Conservation (phyloP, 2,329 filamentous ascomycete genomes). For the Aureobasidium zeae region DNA sequence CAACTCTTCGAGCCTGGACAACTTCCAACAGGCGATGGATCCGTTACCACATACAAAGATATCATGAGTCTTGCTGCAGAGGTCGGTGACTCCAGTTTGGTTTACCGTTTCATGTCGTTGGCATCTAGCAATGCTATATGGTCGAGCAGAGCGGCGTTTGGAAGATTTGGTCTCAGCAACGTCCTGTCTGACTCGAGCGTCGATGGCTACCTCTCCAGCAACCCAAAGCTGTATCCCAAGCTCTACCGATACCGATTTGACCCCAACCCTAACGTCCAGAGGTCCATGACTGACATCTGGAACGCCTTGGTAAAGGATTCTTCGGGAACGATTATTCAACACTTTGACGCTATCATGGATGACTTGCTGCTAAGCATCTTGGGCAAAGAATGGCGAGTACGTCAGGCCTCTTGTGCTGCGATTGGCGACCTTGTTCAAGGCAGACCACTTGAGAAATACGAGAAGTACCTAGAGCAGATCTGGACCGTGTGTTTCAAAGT, state of each 20-base stretch:
- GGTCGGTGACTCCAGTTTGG: conserved; percentile 88
- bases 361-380: conserved; percentile 80
- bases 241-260: conserved; percentile 92
- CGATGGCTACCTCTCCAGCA: conserved; percentile 59
- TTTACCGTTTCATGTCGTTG: conserved; percentile 97
- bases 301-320: conserved; percentile 88
- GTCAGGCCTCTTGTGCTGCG: conserved; percentile 85
- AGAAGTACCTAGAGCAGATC: conserved; percentile 73
- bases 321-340: conserved; percentile 60
- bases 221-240: conserved; percentile 92
- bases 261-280: conserved; percentile 83
- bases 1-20: conserved; percentile 89
- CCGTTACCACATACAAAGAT: conserved; percentile 93
- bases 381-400: conserved; percentile 84
- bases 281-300: conserved; percentile 98
- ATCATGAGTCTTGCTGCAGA: conserved; percentile 94
- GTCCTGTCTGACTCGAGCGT: conserved; percentile 77
- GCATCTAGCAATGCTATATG: conserved; percentile 94
- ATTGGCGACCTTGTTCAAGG: conserved; percentile 83
- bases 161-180: conserved; percentile 81
- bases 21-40: conserved; percentile 80
- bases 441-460: conserved; percentile 58
- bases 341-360: conserved; percentile 83
- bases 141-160: conserved; percentile 94
- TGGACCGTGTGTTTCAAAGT: conserved; percentile 84